These are phyloP conservation scores for Kazachstania africana DNA, from an alignment of 805 yeast genomes.

Conservation along the genomic window DNA sequence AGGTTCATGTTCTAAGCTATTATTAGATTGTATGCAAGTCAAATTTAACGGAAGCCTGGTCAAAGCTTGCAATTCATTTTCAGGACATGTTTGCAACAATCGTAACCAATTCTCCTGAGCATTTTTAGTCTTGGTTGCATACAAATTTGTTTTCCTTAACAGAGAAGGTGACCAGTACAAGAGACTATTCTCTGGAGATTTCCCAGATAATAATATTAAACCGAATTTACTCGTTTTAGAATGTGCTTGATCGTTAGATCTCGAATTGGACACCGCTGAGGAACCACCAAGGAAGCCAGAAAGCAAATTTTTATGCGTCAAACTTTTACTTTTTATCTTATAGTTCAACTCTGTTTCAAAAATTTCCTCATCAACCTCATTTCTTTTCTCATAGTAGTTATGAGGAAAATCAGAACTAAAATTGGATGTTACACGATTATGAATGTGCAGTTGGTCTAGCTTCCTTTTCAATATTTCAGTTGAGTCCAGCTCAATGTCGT, in stretches of 20 bases:
- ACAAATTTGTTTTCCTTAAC: slow-evolving; percentile 23
- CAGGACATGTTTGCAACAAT: slow-evolving; percentile 14
- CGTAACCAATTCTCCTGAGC: slow-evolving; percentile 24
- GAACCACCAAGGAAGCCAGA: slow-evolving; percentile 2
- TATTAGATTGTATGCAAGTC: slow-evolving; percentile 20
- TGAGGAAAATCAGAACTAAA: not conserved
- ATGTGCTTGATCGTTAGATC: not conserved
- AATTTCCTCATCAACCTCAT: slow-evolving; percentile 2
- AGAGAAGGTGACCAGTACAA: slow-evolving; percentile 27
- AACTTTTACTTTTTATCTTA: slow-evolving; percentile 5
- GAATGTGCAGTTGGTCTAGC: slow-evolving; percentile 17
- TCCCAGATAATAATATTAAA: slow-evolving; percentile 16
- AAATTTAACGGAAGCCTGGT: slow-evolving; percentile 18
- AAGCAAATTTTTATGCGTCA: slow-evolving; percentile 2
- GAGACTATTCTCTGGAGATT: slow-evolving; percentile 23
- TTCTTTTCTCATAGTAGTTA: not conserved
- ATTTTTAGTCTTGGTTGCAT: slow-evolving; percentile 17
- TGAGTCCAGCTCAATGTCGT: slow-evolving; percentile 11
- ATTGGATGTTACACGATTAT: slow-evolving; percentile 2
- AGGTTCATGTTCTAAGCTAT: slow-evolving; percentile 12
- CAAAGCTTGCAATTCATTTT: slow-evolving; percentile 17
- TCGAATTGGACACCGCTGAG: not conserved
- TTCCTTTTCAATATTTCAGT: slow-evolving; percentile 17
- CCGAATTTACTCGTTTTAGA: slow-evolving; percentile 15
- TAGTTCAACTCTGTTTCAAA: slow-evolving; percentile 12